Evolutionary conservation across 176 grass and related monocot species (phyloP).

Genomic region (Tuctoria greenei): DNA sequence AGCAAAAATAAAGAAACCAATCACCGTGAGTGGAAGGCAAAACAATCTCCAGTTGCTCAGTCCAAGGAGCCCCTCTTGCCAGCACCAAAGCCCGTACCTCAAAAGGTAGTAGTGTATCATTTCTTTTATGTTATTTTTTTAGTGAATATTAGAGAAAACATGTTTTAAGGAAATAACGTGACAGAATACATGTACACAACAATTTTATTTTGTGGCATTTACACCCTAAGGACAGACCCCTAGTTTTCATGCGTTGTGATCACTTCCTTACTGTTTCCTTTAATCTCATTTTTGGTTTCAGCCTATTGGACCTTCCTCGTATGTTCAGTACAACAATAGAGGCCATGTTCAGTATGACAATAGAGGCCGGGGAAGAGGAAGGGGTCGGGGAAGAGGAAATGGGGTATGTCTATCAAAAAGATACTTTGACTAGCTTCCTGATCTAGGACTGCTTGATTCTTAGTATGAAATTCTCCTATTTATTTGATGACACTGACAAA

Average conservation of each 20-base stretch:
- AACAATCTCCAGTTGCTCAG: constrained; percentile 40
- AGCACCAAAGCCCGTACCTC: constrained; percentile 47
- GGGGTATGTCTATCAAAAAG: constrained; percentile 41
- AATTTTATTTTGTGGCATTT: not conserved
- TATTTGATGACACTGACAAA: not conserved
- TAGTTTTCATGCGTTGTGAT: constrained; percentile 19
- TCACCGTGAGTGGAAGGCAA: constrained; percentile 49
- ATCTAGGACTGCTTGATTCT: constrained; percentile 8
- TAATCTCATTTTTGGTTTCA: constrained; percentile 48
- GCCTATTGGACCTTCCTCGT: constrained; percentile 56
- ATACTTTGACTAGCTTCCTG: constrained; percentile 1
- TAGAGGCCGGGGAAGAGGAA: constrained; percentile 81
- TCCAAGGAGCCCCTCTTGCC: constrained; percentile 74
- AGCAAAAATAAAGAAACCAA: constrained; percentile 44
- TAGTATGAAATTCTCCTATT: not conserved
- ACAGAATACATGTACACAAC: not conserved
- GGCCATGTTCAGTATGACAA: constrained; percentile 31
- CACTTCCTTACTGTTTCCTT: not conserved
- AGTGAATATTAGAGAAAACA: not conserved
- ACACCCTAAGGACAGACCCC: not conserved
- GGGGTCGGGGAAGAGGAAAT: constrained; percentile 73
- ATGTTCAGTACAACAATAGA: constrained; percentile 48
- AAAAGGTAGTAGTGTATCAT: constrained; percentile 52
- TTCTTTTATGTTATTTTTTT: not conserved
- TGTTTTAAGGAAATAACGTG: not conserved